Percentiles rank a stretch among this genome's conserved stretches.
Evolutionary conservation across 2,329 filamentous ascomycete genomes (phyloP).

Genomic region (Aspergillus sp.): DNA sequence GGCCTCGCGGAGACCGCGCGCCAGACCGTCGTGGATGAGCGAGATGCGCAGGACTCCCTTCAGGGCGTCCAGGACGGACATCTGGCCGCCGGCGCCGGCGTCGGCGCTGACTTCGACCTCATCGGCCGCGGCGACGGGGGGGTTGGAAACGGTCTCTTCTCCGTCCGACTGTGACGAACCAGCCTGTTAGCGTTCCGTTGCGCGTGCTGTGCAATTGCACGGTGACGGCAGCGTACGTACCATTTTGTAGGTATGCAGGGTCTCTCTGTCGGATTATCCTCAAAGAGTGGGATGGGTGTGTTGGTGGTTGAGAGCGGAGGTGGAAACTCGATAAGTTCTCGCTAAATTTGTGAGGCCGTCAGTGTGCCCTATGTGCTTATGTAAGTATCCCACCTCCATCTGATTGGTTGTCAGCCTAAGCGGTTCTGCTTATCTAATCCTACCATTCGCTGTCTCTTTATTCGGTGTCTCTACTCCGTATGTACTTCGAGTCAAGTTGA

Average conservation of each 20-base stretch:
- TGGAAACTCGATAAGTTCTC: conserved; percentile 19
- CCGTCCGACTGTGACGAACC: conserved; percentile 79
- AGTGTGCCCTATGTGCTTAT: not conserved
- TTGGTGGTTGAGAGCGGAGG: conserved; percentile 15
- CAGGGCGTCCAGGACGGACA: conserved; percentile 96
- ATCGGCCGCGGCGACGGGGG: conserved; percentile 67
- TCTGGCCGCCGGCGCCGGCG: conserved; percentile 67
- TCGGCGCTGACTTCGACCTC: conserved; percentile 97
- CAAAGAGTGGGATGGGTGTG: conserved; percentile 45
- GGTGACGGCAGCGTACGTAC: conserved; percentile 30
- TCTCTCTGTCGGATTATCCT: conserved; percentile 52
- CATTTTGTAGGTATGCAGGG: conserved; percentile 43
- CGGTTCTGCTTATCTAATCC: conserved; percentile 7
- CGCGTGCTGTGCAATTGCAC: not conserved
- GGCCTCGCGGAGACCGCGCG: conserved; percentile 95
- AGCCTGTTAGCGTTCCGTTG: not conserved
- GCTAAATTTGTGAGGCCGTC: conserved; percentile 21
- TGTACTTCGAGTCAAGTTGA: no score
- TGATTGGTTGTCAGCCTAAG: not conserved
- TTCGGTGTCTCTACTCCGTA: no score
- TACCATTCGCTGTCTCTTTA: not conserved
- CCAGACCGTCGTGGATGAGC: conserved; percentile 99
- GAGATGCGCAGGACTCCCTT: conserved; percentile 99
- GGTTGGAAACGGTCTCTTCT: conserved; percentile 89
- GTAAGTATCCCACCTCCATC: not conserved